A percentile compares a stretch with the other conserved stretches of the same genome.
These are phyloP conservation scores for Niveomyces coronatus DNA, from an alignment of 2,329 filamentous ascomycete genomes.

Conservation along the genomic window DNA sequence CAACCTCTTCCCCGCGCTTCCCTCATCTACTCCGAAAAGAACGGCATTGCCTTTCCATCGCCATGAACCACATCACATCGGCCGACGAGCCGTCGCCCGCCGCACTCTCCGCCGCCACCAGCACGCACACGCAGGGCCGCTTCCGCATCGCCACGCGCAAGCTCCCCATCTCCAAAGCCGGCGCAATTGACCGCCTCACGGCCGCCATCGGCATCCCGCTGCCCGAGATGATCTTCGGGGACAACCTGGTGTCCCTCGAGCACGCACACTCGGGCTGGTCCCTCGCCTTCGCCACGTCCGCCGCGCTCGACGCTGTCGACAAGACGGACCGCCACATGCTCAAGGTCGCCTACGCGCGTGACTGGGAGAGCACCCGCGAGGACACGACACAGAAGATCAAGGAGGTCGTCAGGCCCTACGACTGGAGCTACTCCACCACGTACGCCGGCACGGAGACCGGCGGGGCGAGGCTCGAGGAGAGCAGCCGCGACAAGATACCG, in stretches of 20 bases:
- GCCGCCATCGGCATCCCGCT: slow-evolving; percentile 71
- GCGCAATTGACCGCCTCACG: slow-evolving; percentile 78
- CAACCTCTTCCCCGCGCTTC: background rate
- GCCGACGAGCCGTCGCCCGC: slow-evolving; percentile 42
- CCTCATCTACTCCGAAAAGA: too few species aligned
- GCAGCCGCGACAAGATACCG: slow-evolving; percentile 53
- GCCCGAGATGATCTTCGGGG: slow-evolving; percentile 98
- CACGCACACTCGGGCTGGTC: slow-evolving; percentile 69
- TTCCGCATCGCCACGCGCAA: slow-evolving; percentile 78
- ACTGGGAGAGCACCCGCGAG: slow-evolving; percentile 63
- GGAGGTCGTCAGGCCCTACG: slow-evolving; percentile 89
- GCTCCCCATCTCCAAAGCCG: slow-evolving; percentile 87
- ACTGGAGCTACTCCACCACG: slow-evolving; percentile 93
- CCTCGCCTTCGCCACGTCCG: slow-evolving; percentile 72
- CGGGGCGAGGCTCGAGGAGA: slow-evolving; percentile 19
- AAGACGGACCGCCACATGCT: slow-evolving; percentile 89
- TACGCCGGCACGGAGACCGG: slow-evolving; percentile 58
- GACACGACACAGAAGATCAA: slow-evolving; percentile 79
- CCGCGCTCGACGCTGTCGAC: slow-evolving; percentile 83
- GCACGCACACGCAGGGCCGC: slow-evolving; percentile 45
- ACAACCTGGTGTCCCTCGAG: slow-evolving; percentile 71
- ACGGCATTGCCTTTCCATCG: slow-evolving; percentile 6
- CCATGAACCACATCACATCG: slow-evolving; percentile 31
- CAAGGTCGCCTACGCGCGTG: slow-evolving; percentile 82
- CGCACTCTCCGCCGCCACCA: slow-evolving; percentile 43